Percentiles rank a stretch among this genome's conserved stretches.
These are phyloP conservation scores for Solanum piurae DNA, from an alignment of 257 asterid species.

Conservation along the genomic window DNA sequence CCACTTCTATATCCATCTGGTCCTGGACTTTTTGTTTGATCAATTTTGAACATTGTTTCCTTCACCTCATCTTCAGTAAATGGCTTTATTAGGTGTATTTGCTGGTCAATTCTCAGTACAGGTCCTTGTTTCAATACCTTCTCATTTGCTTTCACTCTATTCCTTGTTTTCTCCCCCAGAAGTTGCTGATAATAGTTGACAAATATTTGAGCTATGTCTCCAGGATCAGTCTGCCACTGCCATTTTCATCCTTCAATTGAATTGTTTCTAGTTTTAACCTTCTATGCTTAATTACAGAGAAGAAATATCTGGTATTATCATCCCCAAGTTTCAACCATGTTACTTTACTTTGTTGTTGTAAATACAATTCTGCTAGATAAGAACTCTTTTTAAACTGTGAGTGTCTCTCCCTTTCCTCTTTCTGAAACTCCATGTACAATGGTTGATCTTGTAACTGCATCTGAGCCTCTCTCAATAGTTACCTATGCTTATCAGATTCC, in stretches of 20 bases:
- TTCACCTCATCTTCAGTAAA: not conserved
- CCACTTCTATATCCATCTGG: not conserved
- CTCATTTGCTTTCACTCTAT: not conserved
- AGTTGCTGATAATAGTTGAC: not conserved
- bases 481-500: too few relatives aligned
- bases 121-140: not conserved
- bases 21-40: not conserved
- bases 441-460: not conserved
- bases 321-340: not conserved
- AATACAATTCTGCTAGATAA: too few relatives aligned
- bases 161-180: not conserved
- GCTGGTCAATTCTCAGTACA: not conserved
- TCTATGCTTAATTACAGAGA: not conserved
- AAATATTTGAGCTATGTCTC: too few relatives aligned
- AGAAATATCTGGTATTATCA: too few relatives aligned
- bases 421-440: not conserved
- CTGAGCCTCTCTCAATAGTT: not conserved
- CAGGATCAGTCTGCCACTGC: not conserved
- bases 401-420: not conserved
- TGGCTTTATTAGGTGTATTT: not conserved
- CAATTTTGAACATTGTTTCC: not conserved
- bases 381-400: too few relatives aligned
- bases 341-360: not conserved
- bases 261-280: too few relatives aligned
- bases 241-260: not conserved